Base-by-base conservation (phyloP, 441 rosid species). In the Syzygium syzygioides region DNA sequence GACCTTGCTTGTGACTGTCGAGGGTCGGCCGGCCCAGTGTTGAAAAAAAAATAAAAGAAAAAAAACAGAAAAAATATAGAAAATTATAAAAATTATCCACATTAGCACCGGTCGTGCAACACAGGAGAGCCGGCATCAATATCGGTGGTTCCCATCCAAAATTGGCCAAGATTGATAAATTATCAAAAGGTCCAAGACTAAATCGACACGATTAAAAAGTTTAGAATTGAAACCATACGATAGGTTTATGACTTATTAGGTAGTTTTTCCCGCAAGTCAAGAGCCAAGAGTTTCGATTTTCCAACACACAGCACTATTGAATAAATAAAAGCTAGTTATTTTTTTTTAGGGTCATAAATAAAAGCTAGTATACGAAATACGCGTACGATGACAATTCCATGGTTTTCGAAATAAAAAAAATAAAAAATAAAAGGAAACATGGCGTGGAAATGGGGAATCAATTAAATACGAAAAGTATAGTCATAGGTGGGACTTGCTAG, bases 21-120 rank as follows among this genome's bases (percentile, higher is more conserved):
- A 66, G 41, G 76, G 32, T 60, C 0, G 0, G 1, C 2, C 9
- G 0, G 4, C 19, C 34, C 4, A 13, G 8, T n/a, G 23, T 30
- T 64, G 23, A 4, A 7, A 10, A 64, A 4, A 62, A 56, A 20
- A 9, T 3, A 3, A 4, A 56, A 4, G 1, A 11, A 25, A 3
- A 25, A 25, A 13, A 10, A 25, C 2, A 23, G 2, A 0, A 17
- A 30, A 4, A 17, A 7, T 14, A 32, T 32, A 32, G 13, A 34
- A 68, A 34, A 68, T 64, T 20, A 9, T 11, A 68, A 34, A 68
- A 68, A 68, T 34, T 34, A 17, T 68, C 0, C 3, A 68, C 0
- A 1, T 15, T 15, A 64, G 11, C 0, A 18, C n/a, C 0, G 3
- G 0, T 9, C 0, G 0, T 68, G 5, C 14, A 4, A 68, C 7